A percentile compares a stretch with the other conserved stretches of the same genome.
phyloP scores from a whole-genome alignment of 768 basidiomycete genomes.

The Goffeauzyma gilvescens region DNA sequence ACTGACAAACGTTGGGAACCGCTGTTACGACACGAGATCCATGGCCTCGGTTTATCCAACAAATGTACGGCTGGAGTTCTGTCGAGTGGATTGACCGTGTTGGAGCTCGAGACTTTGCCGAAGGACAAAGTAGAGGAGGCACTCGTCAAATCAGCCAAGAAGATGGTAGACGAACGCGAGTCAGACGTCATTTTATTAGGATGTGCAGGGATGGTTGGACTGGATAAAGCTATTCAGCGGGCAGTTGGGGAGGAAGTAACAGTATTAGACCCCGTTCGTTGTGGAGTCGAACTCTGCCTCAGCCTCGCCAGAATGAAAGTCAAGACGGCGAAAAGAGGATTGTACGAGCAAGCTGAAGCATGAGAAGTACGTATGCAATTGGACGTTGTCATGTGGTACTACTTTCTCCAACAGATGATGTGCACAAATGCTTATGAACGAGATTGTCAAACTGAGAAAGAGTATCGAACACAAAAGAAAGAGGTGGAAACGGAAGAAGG shows the following conservation, averaged over 20 bases:
- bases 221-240: constrained; percentile 13
- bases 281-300: constrained; percentile 14
- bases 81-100: constrained; percentile 16
- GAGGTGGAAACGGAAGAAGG: too few relatives aligned
- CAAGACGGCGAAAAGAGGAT: constrained; percentile 14
- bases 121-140: constrained; percentile 9
- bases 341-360: constrained; percentile 15
- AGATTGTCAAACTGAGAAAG: too few relatives aligned
- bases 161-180: constrained; percentile 9
- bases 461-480: too few relatives aligned
- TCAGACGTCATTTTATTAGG: constrained; percentile 18
- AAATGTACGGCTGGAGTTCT: constrained; percentile 15
- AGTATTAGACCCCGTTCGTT: constrained; percentile 18
- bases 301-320: constrained; percentile 11
- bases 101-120: constrained; percentile 18
- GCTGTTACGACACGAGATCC: constrained; percentile 17
- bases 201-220: constrained; percentile 24
- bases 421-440: too few relatives aligned
- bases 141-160: constrained; percentile 8
- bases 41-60: constrained; percentile 7
- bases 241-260: constrained; percentile 12
- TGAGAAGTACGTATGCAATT: too few relatives aligned
- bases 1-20: constrained; percentile 23
- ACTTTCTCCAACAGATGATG: too few relatives aligned
- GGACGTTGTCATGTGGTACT: too few relatives aligned